phyloP scores from a whole-genome alignment of 2,329 filamentous ascomycete genomes.

The Lachnellula subtilissima region DNA sequence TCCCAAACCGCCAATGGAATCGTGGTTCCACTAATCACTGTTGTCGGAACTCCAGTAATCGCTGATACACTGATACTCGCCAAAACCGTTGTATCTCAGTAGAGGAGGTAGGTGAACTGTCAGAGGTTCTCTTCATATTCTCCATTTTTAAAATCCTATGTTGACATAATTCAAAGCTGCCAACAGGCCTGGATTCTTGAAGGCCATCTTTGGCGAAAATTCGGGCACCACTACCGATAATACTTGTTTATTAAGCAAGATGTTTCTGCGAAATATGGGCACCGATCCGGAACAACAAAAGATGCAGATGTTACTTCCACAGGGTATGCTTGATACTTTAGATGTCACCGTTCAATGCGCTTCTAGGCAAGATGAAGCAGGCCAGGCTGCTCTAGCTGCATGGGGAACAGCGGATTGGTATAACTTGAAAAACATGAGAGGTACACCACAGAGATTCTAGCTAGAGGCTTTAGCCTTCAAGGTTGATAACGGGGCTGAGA shows the following conservation, averaged over 20 bases:
- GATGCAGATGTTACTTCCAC: conserved; percentile 1
- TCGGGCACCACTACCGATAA: background rate
- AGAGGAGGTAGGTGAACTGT: too few relatives aligned
- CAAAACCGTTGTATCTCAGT: too few relatives aligned
- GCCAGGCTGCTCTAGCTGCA: background rate
- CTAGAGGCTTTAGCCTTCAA: background rate
- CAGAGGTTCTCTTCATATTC: too few relatives aligned
- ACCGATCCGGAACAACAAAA: background rate
- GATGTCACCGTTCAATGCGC: conserved; percentile 1
- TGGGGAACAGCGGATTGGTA: background rate
- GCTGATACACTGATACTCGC: too few relatives aligned
- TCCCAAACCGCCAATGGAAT: too few relatives aligned
- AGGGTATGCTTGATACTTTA: background rate
- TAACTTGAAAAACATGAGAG: conserved; percentile 1
- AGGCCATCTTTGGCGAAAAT: background rate
- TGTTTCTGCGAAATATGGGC: background rate
- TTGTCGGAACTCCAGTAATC: too few relatives aligned
- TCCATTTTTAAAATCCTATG: background rate
- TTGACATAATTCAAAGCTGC: background rate
- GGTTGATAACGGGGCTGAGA: background rate
- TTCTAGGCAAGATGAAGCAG: background rate
- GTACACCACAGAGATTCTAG: background rate
- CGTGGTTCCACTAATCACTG: too few relatives aligned
- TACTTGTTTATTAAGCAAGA: background rate
- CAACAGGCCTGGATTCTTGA: conserved; percentile 1